phyloP scores from a whole-genome alignment of 345 rosid genomes.

The Citrus hindsii region DNA sequence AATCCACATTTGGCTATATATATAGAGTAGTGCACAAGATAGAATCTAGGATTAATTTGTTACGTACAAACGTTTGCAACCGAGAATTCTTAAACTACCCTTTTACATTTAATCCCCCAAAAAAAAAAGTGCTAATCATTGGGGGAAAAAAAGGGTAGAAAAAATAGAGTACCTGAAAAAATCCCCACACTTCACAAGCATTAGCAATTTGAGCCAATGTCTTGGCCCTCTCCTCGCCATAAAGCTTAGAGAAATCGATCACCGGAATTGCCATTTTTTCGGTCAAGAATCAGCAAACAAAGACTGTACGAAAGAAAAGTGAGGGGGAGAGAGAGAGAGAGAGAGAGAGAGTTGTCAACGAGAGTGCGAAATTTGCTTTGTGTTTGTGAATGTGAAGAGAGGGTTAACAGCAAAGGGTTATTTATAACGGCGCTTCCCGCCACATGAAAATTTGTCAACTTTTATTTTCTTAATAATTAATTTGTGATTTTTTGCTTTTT shows the following conservation, averaged over 20 bases:
- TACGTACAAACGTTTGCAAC: neutral
- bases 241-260: constrained; percentile 80
- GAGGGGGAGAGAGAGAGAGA: neutral
- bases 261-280: constrained; percentile 80
- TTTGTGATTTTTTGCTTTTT: neutral
- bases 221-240: constrained; percentile 59
- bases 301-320: neutral
- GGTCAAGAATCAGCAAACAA: neutral
- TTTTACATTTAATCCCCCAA: neutral
- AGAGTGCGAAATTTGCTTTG: neutral
- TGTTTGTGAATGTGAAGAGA: neutral
- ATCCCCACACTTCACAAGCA: constrained; percentile 88
- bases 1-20: no score
- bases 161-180: constrained; percentile 62
- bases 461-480: neutral
- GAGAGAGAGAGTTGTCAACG: neutral
- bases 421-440: constrained; percentile 34
- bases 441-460: constrained; percentile 13
- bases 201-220: constrained; percentile 68
- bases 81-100: neutral
- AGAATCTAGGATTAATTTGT: neutral
- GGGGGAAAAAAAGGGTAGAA: neutral
- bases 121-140: neutral
- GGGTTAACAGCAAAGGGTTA: constrained; percentile 2
- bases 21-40: no score